Evolutionary conservation across 169 alveolate species (phyloP), one percentile per base, ranked within the genome.

Genomic region (Cryptosporidium sp.): DNA sequence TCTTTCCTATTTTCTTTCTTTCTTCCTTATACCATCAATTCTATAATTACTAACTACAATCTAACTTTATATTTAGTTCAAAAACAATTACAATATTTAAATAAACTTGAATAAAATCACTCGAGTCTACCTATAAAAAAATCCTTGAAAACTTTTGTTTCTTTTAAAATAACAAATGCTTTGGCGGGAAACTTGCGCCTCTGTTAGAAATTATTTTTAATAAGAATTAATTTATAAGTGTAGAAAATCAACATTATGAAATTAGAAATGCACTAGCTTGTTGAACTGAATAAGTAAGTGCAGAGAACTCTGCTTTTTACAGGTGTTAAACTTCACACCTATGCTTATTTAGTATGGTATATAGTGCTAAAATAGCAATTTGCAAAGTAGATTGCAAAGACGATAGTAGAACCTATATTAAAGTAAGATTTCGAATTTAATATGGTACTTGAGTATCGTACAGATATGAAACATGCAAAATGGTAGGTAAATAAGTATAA

Each of bases 371-470:
- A 69, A 42, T 69, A 42, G 37, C 45, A 14, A 29, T 33, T 65
- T 21, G n/a, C 10, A 8, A 42, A 42, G 21, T 16, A n/a, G 16
- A 56, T 21, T 56, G 12, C 23, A 56, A 26, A 3, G 37, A 26
- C 35, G 67, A n/a, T 12, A 56, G 0, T 29, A 48, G 85, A 70
- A 70, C 85, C 85, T 69, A 70, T 48, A 70, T 70, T 65, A 70
- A 35, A 44, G 14, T 16, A n/a, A 70, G 85, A 70, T 45, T 44
- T 37, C 0, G 23, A 8, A 29, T 51, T 45, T 70, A 48, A 70
- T 70, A 48, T 51, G 69, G 69, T 70, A 70, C 85, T 70, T 70
- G 42, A 45, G 67, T 26, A 1, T 70, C 42, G 45, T 48, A 70
- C 85, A 70, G 35, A 48, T 48, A 12, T 35, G 8, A 9, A 9